Base-by-base conservation (phyloP, 331 rosid genomes). In the Phaseolus coccineus region DNA sequence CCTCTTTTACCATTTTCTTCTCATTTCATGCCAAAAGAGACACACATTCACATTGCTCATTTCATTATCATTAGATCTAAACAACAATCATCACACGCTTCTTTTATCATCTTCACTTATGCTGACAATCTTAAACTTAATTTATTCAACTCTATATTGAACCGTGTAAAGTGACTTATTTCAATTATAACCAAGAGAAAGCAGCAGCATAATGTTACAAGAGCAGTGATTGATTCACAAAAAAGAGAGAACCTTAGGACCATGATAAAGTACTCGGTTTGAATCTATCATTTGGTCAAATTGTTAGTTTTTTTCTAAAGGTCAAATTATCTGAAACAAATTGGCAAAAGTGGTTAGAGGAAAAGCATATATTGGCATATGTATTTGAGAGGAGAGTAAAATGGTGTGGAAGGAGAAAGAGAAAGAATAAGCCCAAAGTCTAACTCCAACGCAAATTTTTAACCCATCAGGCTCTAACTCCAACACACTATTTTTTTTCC, bases 1-100 rank as follows among this genome's bases (percentile, higher is more conserved):
- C 9, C 42, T 28, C 1, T 61, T 78, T 78, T 55, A 68, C 7
- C 69, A 55, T 68, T 51, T 78, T 51, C 69, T 78, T 44, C 50
- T 44, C 50, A 42, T 44, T 55, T 77, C 65, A 66, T 65, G 55
- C 44, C 12, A 35, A 64, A 37, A 37, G 12, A 33, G 28, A 37
- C 11, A 3, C 31, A 1, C 57, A 47, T 52, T 40, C 71, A 69
- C 55, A 25, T 40, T 57, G 0, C 55, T 57, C 14, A 22, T 73
- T 73, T 73, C 77, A 37, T 16, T 37, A 24, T 37, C 39, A 46
- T 46, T 46, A 72, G 1, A 24, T 28, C 10, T 5, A 0, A 59
- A 28, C n/a, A 27, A 2, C 15, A 42, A 42, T 1, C n/a, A 47
- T 12, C 5, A 47, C 4, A 47, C 46, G 1, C 8, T 40, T 40